Evolutionary conservation across 176 grass and related monocot species (phyloP), one percentile per base, ranked within the genome.

Genomic region (Guadua angustifolia): DNA sequence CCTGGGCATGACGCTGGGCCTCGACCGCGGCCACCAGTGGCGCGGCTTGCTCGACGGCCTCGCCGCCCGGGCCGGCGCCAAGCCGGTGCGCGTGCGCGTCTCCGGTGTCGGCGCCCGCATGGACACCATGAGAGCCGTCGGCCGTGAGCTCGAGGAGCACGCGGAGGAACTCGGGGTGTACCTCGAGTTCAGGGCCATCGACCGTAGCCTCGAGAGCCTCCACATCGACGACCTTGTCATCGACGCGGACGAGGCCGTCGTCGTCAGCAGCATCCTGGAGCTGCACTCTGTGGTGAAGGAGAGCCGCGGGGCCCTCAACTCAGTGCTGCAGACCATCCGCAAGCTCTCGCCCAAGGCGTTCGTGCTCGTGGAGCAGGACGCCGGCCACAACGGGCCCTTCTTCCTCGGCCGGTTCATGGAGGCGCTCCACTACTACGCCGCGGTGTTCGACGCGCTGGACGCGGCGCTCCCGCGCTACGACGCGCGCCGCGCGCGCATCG

Each of bases 381-480:
- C 92, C 9, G 87, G 89, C 0, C 92, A 94, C 86, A 94, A 94
- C 80, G 89, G 86, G 22, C 92, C 92, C 0, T 94, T 94, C 89
- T 94, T 94, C 66, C 80, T 94, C 8, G 92, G 92, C 4, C 11
- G 92, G 9, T 91, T 94, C 92, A 94, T 94, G 89, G 92, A 94
- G 86, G 89, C 92, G 60, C 86, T 94, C 24, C 92, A 94, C 80
- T 94, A 91, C 80, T 94, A 94, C 86, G 89, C 92, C 0, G 89
- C 92, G 25, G 69, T 94, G 57, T 94, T 94, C 83, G 92, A 94
- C 66, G 80, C 92, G 25, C 89, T 94, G 5, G 92, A 94, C 76
- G 92, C 86, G 0, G 84, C 71, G 59, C 83, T 91, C 7, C 92
- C 92, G 56, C 89, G 81, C 35, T 94, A 94, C 80, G 92, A 89